These are phyloP conservation scores for Boletus subparvulus DNA, from an alignment of 768 basidiomycete genomes.

Conservation along the genomic window DNA sequence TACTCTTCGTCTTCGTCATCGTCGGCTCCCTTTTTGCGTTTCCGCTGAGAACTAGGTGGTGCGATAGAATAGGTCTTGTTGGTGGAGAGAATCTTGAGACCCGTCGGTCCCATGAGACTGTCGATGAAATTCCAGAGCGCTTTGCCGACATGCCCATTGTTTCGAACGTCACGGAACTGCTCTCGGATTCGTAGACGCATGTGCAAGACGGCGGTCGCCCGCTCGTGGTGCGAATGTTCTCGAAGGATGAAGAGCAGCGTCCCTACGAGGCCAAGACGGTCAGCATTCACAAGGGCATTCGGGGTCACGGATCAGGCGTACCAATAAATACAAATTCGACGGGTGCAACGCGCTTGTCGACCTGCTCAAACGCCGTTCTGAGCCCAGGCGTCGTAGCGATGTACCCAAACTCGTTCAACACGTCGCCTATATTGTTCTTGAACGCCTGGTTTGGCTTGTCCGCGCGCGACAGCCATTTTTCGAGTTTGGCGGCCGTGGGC, in stretches of 20 bases:
- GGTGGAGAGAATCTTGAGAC: conserved; percentile 30
- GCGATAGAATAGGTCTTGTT: conserved; percentile 12
- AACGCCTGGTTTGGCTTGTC: conserved; percentile 47
- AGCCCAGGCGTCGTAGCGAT: conserved; percentile 45
- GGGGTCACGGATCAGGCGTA: conserved; percentile 30
- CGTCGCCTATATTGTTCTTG: conserved; percentile 51
- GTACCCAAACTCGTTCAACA: conserved; percentile 53
- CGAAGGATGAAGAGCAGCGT: conserved; percentile 62
- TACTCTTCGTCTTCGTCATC: conserved; percentile 48
- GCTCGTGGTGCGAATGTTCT: conserved; percentile 40
- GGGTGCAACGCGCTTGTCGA: conserved; percentile 64
- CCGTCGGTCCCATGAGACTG: conserved; percentile 36
- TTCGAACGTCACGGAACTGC: conserved; percentile 61
- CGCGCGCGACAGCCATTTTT: conserved; percentile 41
- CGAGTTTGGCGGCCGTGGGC: conserved; percentile 56
- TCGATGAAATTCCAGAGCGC: conserved; percentile 60
- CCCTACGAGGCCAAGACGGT: conserved; percentile 42
- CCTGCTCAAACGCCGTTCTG: conserved; percentile 49
- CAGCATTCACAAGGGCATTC: not conserved
- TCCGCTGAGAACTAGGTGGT: conserved; percentile 25
- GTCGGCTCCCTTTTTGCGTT: conserved; percentile 30
- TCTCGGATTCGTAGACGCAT: conserved; percentile 58
- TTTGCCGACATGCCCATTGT: conserved; percentile 54
- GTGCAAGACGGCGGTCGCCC: conserved; percentile 53
- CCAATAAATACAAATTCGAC: conserved; percentile 83